phyloP scores from a whole-genome alignment of 768 basidiomycete species.

The Crassisporium funariophilum region DNA sequence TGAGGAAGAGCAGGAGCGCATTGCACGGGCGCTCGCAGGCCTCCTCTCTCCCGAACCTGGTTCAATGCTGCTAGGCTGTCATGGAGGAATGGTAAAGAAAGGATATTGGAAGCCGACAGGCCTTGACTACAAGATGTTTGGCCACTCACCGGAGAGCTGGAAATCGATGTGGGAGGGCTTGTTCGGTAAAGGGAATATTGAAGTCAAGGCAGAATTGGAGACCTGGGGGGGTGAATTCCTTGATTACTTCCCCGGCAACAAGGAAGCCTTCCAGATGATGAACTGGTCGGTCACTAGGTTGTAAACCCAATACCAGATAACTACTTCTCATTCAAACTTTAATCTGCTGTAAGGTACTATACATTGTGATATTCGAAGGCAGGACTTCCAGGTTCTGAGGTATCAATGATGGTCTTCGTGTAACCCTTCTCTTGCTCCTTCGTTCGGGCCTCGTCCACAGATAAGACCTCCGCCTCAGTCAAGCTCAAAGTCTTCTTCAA shows the following conservation, averaged over 20 bases:
- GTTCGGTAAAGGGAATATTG: too few relatives aligned
- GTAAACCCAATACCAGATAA: too few relatives aligned
- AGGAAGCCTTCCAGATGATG: not conserved
- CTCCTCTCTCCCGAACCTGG: conserved; percentile 35
- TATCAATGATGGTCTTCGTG: conserved; percentile 70
- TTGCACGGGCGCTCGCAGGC: conserved; percentile 31
- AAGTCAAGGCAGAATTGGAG: not conserved
- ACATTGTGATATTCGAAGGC: conserved; percentile 89
- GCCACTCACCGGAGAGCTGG: not conserved
- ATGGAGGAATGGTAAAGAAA: not conserved
- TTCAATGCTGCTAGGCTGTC: not conserved
- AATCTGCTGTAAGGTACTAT: conserved; percentile 6
- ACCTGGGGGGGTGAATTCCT: not conserved
- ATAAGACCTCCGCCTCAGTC: conserved; percentile 68
- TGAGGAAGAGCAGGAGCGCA: conserved; percentile 31
- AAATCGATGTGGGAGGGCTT: not conserved
- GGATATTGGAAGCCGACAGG: not conserved
- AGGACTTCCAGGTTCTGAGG: conserved; percentile 86
- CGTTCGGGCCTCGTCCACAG: conserved; percentile 66
- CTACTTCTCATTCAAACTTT: too few relatives aligned
- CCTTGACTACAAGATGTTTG: not conserved
- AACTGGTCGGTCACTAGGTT: not conserved
- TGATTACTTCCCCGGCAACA: not conserved
- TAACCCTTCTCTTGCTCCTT: conserved; percentile 59
- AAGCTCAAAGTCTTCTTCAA: conserved; percentile 75